phyloP scores from a whole-genome alignment of 805 yeast genomes.

The Kodamaea laetipori region DNA sequence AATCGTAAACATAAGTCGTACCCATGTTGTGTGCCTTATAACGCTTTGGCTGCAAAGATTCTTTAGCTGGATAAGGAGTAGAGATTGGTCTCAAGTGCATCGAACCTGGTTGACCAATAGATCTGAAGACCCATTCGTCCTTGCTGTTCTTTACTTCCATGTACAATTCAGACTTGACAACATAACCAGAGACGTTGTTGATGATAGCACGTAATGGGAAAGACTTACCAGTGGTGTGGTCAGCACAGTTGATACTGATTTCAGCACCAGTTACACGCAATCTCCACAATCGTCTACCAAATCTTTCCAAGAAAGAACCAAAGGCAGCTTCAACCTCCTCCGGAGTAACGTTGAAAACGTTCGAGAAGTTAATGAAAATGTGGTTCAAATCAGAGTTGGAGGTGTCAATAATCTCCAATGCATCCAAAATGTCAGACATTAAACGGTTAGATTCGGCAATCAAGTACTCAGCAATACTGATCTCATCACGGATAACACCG shows the following conservation, averaged over 20 bases:
- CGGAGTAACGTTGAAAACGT: constrained; percentile 91
- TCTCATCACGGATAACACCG: constrained; percentile 90
- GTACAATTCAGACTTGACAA: constrained; percentile 92
- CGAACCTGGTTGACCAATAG: constrained; percentile 91
- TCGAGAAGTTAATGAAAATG: constrained; percentile 94
- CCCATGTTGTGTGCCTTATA: constrained; percentile 98
- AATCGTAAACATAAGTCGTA: constrained; percentile 96
- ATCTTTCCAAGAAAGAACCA: constrained; percentile 96
- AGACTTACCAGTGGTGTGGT: constrained; percentile 81
- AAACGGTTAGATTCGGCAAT: constrained; percentile 95
- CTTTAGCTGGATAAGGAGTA: constrained; percentile 97
- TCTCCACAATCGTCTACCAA: constrained; percentile 96
- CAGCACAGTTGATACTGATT: constrained; percentile 92
- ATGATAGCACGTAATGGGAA: constrained; percentile 97
- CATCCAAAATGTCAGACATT: constrained; percentile 94
- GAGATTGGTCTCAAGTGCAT: constrained; percentile 97
- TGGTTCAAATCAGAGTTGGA: constrained; percentile 95
- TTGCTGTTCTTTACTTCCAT: constrained; percentile 89
- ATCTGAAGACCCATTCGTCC: constrained; percentile 97
- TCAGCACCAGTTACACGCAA: constrained; percentile 97
- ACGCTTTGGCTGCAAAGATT: constrained; percentile 97
- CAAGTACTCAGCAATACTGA: constrained; percentile 88
- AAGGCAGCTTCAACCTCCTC: constrained; percentile 97
- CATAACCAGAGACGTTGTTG: constrained; percentile 95
- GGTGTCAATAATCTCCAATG: constrained; percentile 90